Evolutionary conservation across 176 grass and related monocot species (phyloP), one percentile per base, ranked within the genome.

Genomic region (Paspalum vaginatum): DNA sequence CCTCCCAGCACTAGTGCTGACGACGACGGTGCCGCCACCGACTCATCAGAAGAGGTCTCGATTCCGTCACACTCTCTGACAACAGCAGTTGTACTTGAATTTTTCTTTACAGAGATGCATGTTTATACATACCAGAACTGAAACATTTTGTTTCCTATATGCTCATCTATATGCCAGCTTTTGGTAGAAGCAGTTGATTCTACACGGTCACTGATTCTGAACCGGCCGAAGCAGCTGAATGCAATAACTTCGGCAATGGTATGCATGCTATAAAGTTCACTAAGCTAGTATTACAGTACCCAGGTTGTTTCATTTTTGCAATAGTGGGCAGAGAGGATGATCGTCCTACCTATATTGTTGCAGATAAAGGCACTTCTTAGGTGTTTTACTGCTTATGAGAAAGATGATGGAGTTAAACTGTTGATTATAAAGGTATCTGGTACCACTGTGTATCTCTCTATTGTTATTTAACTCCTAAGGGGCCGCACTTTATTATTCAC

Each of bases 201-300:
- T 26, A 90, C 89, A 77, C 83, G 92, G 67, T 87, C 87, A 65
- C 77, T 98, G 68, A 83, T 85, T 39, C 59, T 98, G 60, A 98
- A 98, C 74, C 87, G 92, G 76, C 89, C 91, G 88, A 91, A 37
- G 53, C 91, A 92, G 80, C 72, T 97, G 40, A 94, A 97, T 83
- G 89, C 87, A 18, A 77, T 90, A 44, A 92, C 92, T 41, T 83
- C 85, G 64, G 13, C 87, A 83, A 97, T 97, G 95, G 95, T 94
- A 86, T 47, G 2, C 32, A 32, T 32, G 32, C 32, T 57, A 59
- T 69, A 79, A 46, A 62, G 16, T 9, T 40, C 12, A 59, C 32
- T 32, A 32, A 32, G 32, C 8, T 26, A 32, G 3, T 45, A 65
- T 14, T 65, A 49, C 27, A 17, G 1, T 63, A 38, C 14, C 24